Conservation (phyloP, 2,329 filamentous ascomycete genomes). For the Dothideomycetes sp. region DNA sequence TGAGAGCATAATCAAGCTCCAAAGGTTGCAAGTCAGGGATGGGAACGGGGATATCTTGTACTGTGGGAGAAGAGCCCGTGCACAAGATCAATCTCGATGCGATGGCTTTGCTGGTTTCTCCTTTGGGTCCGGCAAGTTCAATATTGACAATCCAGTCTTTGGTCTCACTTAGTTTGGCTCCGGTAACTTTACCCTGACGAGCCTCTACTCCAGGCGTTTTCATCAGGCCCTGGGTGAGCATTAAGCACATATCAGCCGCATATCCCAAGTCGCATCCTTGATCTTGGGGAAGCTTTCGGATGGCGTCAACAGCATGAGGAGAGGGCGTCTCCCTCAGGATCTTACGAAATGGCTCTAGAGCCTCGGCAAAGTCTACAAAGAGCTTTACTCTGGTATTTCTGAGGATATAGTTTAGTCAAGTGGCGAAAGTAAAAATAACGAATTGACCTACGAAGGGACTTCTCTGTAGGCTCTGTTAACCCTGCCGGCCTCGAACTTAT, state of each 20-base stretch:
- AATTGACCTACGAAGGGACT: conserved; percentile 42
- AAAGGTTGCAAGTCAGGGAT: conserved; percentile 35
- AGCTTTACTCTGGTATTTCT: conserved; percentile 53
- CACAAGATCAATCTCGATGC: conserved; percentile 46
- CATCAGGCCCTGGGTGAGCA: conserved; percentile 39
- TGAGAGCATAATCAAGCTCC: conserved; percentile 48
- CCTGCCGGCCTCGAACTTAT: conserved; percentile 40
- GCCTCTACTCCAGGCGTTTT: conserved; percentile 32
- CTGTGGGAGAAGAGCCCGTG: conserved; percentile 47
- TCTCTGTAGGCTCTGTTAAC: conserved; percentile 46
- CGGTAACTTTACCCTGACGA: conserved; percentile 31
- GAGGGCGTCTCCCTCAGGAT: conserved; percentile 40
- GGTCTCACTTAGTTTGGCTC: conserved; percentile 32
- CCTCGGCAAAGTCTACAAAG: conserved; percentile 50
- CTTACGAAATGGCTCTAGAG: conserved; percentile 43
- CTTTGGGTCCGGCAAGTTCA: conserved; percentile 17
- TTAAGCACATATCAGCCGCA: conserved; percentile 47
- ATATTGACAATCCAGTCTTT: conserved; percentile 31
- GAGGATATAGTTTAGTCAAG: conserved; percentile 9
- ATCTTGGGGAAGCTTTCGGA: conserved; percentile 46
- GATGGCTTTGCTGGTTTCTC: conserved; percentile 20
- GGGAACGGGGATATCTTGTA: conserved; percentile 34
- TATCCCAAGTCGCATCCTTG: conserved; percentile 49
- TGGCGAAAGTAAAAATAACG: conserved; percentile 2
- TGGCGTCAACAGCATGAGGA: conserved; percentile 46